A percentile compares a stretch with the other conserved stretches of the same genome.
Conservation (phyloP, 139 green algal species). For the Closterium sp. region DNA sequence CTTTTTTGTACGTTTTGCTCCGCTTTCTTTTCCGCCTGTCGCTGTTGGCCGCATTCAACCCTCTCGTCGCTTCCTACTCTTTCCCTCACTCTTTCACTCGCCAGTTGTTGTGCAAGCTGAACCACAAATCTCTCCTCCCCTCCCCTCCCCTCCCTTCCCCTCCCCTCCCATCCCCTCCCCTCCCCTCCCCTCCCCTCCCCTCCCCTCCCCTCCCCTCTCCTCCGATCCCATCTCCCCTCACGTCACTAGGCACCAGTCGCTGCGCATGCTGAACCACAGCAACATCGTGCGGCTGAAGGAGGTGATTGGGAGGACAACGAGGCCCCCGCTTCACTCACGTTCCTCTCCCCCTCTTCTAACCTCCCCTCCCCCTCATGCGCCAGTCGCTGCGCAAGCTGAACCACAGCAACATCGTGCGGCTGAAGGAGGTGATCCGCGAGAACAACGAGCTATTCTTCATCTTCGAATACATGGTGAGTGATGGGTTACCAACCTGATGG, state of each 20-base stretch:
- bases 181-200: too few species aligned
- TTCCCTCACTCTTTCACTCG: background rate
- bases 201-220: too few species aligned
- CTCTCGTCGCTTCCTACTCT: background rate
- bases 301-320: slow-evolving; percentile 86
- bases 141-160: too few species aligned
- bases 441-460: slow-evolving; percentile 87
- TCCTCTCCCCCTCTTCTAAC: too few species aligned
- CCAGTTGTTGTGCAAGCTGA: slow-evolving; percentile 58
- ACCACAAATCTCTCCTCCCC: too few species aligned
- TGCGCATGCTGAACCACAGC: slow-evolving; percentile 79
- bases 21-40: too few species aligned
- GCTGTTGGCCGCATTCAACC: too few species aligned
- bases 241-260: slow-evolving; percentile 59
- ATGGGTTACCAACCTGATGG: too few species aligned
- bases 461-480: slow-evolving; percentile 62
- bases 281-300: background rate
- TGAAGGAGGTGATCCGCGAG: slow-evolving; percentile 80
- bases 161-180: too few species aligned
- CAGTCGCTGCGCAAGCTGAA: slow-evolving; percentile 85
- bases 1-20: too few species aligned
- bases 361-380: background rate
- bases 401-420: background rate
- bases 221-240: too few species aligned
- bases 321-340: too few species aligned